Evolutionary conservation across 495 filamentous ascomycete species (phyloP).

Genomic region (Pyrenula aspistea): DNA sequence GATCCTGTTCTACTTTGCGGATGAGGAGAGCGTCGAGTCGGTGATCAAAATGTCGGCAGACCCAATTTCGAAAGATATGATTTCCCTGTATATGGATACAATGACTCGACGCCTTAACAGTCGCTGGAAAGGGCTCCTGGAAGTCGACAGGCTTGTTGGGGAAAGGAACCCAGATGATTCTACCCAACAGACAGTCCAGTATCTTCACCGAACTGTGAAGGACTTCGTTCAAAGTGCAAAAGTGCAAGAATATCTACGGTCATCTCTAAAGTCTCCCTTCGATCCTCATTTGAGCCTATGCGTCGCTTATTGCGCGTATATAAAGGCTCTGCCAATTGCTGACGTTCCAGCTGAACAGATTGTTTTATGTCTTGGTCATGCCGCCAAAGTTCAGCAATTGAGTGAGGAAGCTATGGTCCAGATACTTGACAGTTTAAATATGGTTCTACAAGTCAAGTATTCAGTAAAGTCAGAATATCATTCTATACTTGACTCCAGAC

Average conservation of each 20-base stretch:
- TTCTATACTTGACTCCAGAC: too few species aligned
- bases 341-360: not conserved
- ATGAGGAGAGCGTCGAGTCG: slow-evolving; percentile 10
- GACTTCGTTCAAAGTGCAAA: slow-evolving; percentile 1
- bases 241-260: not conserved
- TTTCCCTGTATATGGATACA: not conserved
- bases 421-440: not conserved
- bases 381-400: not conserved
- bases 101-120: slow-evolving; percentile 5
- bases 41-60: not conserved
- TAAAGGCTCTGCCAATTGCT: not conserved
- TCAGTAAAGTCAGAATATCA: too few species aligned
- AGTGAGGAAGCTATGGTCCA: not conserved
- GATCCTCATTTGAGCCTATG: not conserved
- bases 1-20: slow-evolving; percentile 12
- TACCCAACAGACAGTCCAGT: slow-evolving; percentile 2
- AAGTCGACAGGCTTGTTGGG: not conserved
- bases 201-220: slow-evolving; percentile 6
- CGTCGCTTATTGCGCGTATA: not conserved
- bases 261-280: slow-evolving; percentile 1
- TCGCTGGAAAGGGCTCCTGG: slow-evolving; percentile 5
- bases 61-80: not conserved
- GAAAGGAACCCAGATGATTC: not conserved
- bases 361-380: not conserved
- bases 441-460: not conserved